Base-by-base conservation (phyloP, 768 basidiomycete genomes). In the Trametes cubensis region DNA sequence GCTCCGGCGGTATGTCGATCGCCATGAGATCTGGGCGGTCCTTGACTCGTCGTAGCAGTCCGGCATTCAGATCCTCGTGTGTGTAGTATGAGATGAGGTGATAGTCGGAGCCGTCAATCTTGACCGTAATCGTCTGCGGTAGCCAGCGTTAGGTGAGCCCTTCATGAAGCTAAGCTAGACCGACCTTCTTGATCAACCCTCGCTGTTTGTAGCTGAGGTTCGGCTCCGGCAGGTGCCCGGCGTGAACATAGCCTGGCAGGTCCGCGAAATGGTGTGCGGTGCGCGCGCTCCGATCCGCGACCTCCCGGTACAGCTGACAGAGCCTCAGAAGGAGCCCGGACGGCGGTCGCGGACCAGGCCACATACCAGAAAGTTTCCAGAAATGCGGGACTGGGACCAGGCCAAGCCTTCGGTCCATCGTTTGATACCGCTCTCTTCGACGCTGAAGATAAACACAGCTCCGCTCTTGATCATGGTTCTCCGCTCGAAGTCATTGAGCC, bases 31-130 rank as follows among this genome's bases (percentile, higher is more conserved):
- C 90, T 7, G 82, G 77, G 28, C 89, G 80, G 45, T 80, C 81
- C 0, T 87, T 87, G 0, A 92, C 92, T 41, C 85, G 79, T 76
- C 88, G 77, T 34, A 95, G 78, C 50, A 83, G 80, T 25, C 89
- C 89, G 17, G 82, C 81, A 10, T 85, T 80, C 26, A 92, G 85
- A 70, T 94, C 92, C 49, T 90, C 87, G 44, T 88, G 83, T 7
- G 87, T 87, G 72, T 92, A 94, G 77, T 94, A 94, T 17, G 89
- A 89, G 63, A 94, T 85, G 63, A 93, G 81, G 71, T 94, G 92
- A 53, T 92, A 84, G 76, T 91, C 86, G 52, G 86, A 88, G 15
- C 87, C 87, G 63, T 90, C 88, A 58, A 90, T 85, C 41, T 84
- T 85, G 51, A 93, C 87, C 10, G 92, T 92, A 69, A 93, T 92